Evolutionary conservation across 768 basidiomycete species (phyloP).

Genomic region (Boletus coccyginus): DNA sequence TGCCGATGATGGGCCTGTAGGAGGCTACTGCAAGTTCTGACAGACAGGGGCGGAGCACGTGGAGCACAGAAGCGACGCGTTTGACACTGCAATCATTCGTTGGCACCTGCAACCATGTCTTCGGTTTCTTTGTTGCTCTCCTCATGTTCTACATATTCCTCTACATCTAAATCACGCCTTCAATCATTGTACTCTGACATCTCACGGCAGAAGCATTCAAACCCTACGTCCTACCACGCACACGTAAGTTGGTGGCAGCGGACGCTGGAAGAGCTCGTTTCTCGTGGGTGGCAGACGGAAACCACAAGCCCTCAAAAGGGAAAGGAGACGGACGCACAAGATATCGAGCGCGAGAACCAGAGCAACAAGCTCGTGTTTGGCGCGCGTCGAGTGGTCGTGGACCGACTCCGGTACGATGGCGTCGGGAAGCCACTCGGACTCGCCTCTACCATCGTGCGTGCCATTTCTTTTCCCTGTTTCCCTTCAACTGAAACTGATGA

Average conservation of each 20-base stretch:
- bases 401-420: constrained; percentile 60
- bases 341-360: constrained; percentile 12
- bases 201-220: constrained; percentile 76
- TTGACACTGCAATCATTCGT: neutral
- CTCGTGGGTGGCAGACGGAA: constrained; percentile 49
- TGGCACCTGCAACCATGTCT: constrained; percentile 17
- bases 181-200: constrained; percentile 89
- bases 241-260: constrained; percentile 88
- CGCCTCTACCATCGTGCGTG: constrained; percentile 70
- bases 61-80: neutral
- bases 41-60: too few relatives aligned
- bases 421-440: constrained; percentile 75
- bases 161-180: constrained; percentile 46
- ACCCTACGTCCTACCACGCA: constrained; percentile 77
- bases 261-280: constrained; percentile 59
- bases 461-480: neutral
- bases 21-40: too few relatives aligned
- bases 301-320: constrained; percentile 10
- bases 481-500: constrained; percentile 19
- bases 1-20: too few relatives aligned
- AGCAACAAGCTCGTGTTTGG: constrained; percentile 58
- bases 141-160: constrained; percentile 26
- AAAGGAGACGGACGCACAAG: constrained; percentile 8
- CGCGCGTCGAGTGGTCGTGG: constrained; percentile 52
- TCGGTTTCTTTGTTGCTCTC: constrained; percentile 15